Conservation (phyloP, 2,329 filamentous ascomycete genomes). For the Metarhizium rileyi region DNA sequence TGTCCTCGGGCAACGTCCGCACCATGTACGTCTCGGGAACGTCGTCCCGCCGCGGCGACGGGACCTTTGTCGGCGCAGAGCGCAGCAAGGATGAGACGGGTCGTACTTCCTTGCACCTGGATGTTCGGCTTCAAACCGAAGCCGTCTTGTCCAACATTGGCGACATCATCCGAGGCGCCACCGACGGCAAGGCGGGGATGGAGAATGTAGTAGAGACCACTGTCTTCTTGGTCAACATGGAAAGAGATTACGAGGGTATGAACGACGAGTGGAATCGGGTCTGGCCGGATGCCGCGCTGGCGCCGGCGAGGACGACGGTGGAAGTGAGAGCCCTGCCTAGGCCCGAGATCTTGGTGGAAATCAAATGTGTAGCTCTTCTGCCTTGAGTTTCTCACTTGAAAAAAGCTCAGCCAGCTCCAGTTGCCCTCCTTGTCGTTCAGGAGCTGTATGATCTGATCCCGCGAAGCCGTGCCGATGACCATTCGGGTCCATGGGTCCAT, state of each 20-base stretch:
- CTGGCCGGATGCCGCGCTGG: slow-evolving; percentile 23
- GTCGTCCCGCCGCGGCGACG: slow-evolving; percentile 23
- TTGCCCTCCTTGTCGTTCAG: slow-evolving; percentile 2
- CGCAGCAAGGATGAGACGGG: slow-evolving; percentile 22
- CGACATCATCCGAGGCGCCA: slow-evolving; percentile 26
- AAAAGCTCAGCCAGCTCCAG: too few species aligned
- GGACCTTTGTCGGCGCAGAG: slow-evolving; percentile 21
- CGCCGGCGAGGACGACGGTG: slow-evolving; percentile 26
- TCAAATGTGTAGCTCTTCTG: slow-evolving; percentile 13
- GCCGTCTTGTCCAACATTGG: slow-evolving; percentile 28
- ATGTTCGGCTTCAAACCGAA: slow-evolving; percentile 28
- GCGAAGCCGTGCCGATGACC: background rate
- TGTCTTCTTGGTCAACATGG: slow-evolving; percentile 32
- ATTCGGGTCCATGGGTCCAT: too few species aligned
- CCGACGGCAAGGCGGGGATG: slow-evolving; percentile 24
- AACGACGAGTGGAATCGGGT: slow-evolving; percentile 37
- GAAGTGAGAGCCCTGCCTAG: slow-evolving; percentile 22
- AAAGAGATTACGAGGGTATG: slow-evolving; percentile 31
- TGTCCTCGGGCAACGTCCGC: slow-evolving; percentile 18
- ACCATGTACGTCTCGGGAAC: slow-evolving; percentile 32
- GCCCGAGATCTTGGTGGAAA: slow-evolving; percentile 22
- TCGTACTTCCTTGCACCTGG: slow-evolving; percentile 20
- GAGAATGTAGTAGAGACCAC: slow-evolving; percentile 29
- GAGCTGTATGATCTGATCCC: slow-evolving; percentile 1
- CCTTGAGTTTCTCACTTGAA: too few species aligned